A percentile compares a stretch with the other conserved stretches of the same genome.
phyloP scores from a whole-genome alignment of 2,329 filamentous ascomycete genomes.

The Grosmannia serpens region DNA sequence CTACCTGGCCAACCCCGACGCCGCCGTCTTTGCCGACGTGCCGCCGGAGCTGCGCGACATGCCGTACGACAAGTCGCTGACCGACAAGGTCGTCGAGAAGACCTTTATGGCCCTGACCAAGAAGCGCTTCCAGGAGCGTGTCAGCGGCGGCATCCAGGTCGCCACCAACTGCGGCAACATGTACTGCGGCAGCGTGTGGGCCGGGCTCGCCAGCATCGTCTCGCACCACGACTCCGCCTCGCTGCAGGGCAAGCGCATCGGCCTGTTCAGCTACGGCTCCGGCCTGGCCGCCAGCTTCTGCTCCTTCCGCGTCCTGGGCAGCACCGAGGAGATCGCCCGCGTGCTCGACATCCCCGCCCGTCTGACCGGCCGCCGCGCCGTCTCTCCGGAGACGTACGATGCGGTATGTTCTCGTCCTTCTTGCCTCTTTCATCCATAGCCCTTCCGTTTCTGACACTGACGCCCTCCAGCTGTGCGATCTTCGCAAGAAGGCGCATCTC shows the following conservation, averaged over 20 bases:
- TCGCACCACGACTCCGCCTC: constrained; percentile 49
- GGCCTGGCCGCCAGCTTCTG: constrained; percentile 62
- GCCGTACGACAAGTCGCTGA: constrained; percentile 67
- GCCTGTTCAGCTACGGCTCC: constrained; percentile 69
- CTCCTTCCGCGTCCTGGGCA: constrained; percentile 62
- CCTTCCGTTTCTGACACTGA: background rate
- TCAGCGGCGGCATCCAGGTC: constrained; percentile 61
- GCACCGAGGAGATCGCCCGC: constrained; percentile 55
- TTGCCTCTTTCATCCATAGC: background rate
- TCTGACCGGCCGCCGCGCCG: constrained; percentile 51
- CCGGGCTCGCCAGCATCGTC: constrained; percentile 62
- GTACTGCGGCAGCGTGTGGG: constrained; percentile 63
- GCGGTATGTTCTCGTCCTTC: constrained; percentile 37
- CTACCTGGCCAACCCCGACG: constrained; percentile 59
- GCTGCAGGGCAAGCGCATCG: constrained; percentile 61
- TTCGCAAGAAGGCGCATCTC: constrained; percentile 73
- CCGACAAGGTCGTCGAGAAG: constrained; percentile 77
- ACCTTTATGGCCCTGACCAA: constrained; percentile 75
- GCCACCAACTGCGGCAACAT: constrained; percentile 65
- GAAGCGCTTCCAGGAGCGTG: constrained; percentile 72
- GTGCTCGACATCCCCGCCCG: constrained; percentile 58
- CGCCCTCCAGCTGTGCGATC: constrained; percentile 55
- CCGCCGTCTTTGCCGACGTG: constrained; percentile 60
- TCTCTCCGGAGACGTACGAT: constrained; percentile 64
- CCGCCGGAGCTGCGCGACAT: constrained; percentile 65